A percentile compares a stretch with the other conserved stretches of the same genome.
Evolutionary conservation across 257 asterid species (phyloP).

Genomic region (Solanum paucissectum): DNA sequence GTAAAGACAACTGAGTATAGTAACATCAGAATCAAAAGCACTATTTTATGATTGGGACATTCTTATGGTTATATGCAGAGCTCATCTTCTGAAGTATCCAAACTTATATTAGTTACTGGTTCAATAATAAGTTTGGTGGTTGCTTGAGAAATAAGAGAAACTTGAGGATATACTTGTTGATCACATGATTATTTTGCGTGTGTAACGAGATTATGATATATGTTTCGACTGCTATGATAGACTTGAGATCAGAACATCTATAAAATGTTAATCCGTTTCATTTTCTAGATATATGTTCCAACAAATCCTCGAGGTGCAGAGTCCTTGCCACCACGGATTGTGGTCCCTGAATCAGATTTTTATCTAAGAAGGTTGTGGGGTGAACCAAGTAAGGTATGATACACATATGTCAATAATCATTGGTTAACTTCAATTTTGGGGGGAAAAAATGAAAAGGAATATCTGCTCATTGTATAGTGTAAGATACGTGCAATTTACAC

Average conservation of each 20-base stretch:
- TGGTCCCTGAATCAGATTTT: constrained; percentile 84
- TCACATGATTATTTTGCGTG: neutral
- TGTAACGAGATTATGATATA: constrained; percentile 12
- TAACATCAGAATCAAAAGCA: neutral
- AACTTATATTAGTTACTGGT: neutral
- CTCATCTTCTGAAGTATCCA: neutral
- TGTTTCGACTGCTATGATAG: neutral
- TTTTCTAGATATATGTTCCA: constrained; percentile 71
- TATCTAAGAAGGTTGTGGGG: constrained; percentile 96
- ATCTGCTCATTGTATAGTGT: neutral
- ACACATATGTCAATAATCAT: neutral
- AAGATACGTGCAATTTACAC: neutral
- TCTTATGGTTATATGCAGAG: neutral
- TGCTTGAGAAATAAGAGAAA: neutral
- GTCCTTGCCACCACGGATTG: constrained; percentile 91
- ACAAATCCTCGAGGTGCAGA: constrained; percentile 98
- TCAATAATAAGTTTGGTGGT: neutral
- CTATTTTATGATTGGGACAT: neutral
- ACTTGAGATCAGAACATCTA: neutral
- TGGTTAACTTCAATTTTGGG: neutral
- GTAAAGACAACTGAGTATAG: neutral
- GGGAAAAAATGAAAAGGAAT: neutral
- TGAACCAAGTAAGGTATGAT: constrained; percentile 85
- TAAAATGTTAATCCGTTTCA: neutral
- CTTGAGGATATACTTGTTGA: neutral